phyloP scores from a whole-genome alignment of 768 basidiomycete species.

The Dictyophora rubrovolvata region DNA sequence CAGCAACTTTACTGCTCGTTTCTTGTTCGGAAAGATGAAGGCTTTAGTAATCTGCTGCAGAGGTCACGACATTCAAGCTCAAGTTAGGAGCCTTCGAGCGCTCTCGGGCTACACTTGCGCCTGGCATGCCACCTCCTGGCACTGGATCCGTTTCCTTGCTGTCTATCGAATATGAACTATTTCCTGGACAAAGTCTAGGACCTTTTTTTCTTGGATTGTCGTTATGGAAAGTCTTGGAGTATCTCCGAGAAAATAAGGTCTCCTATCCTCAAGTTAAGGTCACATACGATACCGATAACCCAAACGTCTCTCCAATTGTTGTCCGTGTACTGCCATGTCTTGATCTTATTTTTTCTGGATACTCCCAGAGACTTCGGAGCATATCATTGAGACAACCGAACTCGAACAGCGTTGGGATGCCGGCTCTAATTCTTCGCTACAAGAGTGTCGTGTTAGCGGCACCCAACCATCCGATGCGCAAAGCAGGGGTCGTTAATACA shows the following conservation, averaged over 20 bases:
- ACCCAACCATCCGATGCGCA: conserved; percentile 46
- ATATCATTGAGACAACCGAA: conserved; percentile 62
- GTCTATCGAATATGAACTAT: conserved; percentile 60
- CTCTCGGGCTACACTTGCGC: background rate
- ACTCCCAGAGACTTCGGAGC: conserved; percentile 69
- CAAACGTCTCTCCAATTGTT: conserved; percentile 62
- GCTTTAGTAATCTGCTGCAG: too few species aligned
- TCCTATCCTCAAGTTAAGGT: conserved; percentile 74
- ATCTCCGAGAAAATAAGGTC: conserved; percentile 53
- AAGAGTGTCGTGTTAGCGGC: conserved; percentile 56
- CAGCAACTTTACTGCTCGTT: too few species aligned
- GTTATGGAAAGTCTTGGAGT: conserved; percentile 67
- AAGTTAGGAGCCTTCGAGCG: background rate
- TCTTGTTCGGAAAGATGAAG: too few species aligned
- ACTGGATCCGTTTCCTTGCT: background rate
- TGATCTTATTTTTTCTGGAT: conserved; percentile 76
- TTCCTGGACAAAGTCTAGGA: conserved; percentile 67
- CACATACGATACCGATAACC: conserved; percentile 68
- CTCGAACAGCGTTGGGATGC: conserved; percentile 29
- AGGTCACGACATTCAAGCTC: too few species aligned
- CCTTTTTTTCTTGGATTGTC: conserved; percentile 66
- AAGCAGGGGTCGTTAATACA: conserved; percentile 54
- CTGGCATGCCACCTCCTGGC: background rate
- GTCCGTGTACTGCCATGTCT: conserved; percentile 73
- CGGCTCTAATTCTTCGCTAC: conserved; percentile 59